A percentile compares a stretch with the other conserved stretches of the same genome.
These are phyloP conservation scores for Plasmodium billcollinsi DNA, from an alignment of 169 alveolate genomes.

Conservation along the genomic window DNA sequence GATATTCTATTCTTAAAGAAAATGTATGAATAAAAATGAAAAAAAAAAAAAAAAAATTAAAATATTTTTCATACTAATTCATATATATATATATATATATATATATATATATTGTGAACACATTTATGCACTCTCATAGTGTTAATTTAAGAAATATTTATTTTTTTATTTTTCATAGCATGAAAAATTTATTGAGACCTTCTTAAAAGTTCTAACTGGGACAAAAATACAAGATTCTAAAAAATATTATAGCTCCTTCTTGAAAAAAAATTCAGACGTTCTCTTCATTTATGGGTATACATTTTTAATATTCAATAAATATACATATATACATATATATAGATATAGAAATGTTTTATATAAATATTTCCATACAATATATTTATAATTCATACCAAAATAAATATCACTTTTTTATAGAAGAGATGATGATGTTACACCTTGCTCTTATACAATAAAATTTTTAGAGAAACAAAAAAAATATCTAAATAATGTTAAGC, in stretches of 20 bases:
- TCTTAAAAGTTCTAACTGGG: slow-evolving; percentile 62
- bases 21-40: slow-evolving; percentile 27
- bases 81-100: not conserved
- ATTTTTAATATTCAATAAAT: not conserved
- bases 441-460: slow-evolving; percentile 46
- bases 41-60: not conserved
- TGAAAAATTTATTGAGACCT: slow-evolving; percentile 67
- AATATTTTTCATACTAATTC: not conserved
- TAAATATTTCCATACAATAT: not conserved
- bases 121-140: too few species aligned
- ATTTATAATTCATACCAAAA: not conserved
- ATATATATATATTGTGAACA: too few species aligned
- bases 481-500: slow-evolving; percentile 45
- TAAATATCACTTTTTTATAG: not conserved
- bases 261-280: slow-evolving; percentile 54
- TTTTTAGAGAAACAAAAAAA: slow-evolving; percentile 54
- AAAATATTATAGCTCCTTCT: slow-evolving; percentile 52
- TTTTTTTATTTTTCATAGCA: slow-evolving; percentile 26
- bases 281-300: slow-evolving; percentile 70
- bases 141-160: not conserved
- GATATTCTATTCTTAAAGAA: slow-evolving; percentile 44
- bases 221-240: slow-evolving; percentile 58
- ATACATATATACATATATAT: not conserved
- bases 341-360: not conserved
- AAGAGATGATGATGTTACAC: slow-evolving; percentile 46